Evolutionary conservation across 192 early-diverging fungal genomes (phyloP), one percentile per base, ranked within the genome.

Genomic region (Backusella liffmaniae): DNA sequence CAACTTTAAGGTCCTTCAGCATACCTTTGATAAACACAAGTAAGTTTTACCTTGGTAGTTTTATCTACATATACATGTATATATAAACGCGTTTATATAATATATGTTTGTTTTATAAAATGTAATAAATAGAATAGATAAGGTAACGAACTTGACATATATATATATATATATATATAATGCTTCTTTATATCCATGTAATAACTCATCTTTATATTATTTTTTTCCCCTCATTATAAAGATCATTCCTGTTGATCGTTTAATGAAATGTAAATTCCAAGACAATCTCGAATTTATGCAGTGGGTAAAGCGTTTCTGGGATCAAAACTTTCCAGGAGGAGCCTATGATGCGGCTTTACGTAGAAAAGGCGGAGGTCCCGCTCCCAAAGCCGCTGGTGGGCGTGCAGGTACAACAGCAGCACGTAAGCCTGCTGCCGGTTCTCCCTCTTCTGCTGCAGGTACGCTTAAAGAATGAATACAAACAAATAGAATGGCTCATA

Each of bases 261-360:
- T 99, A 67, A 89, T 94, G 81, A 99, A 97, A 83, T 96, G 96
- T 86, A 95, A 94, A 71, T 96, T 99, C 80, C 97, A 98, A 88
- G 98, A 99, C 85, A 99, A 99, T 82, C 89, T 99, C 70, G 97
- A 98, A 89, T 97, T 99, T 79, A 80, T 98, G 80, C 98, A 99
- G 78, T 99, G 96, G 95, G 73, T 96, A 74, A 98, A 96, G 77
- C 90, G 90, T 74, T 96, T 88, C 83, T 97, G 96, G 97, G 96
- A 99, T 80, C 85, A 87, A 32, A 92, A 95, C 81, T 94, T 87
- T 81, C 91, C 95, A 26, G 92, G 93, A n/a, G 91, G 91, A 21
- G 76, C 76, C 21, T 99, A 97, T 81, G 94, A 98, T 80, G 94
- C 96, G 10, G 75, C 88, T 5, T 90, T 84, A 18, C 86, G 97